phyloP scores from a whole-genome alignment of 306 rosid genomes.

The Mimosa pudica region DNA sequence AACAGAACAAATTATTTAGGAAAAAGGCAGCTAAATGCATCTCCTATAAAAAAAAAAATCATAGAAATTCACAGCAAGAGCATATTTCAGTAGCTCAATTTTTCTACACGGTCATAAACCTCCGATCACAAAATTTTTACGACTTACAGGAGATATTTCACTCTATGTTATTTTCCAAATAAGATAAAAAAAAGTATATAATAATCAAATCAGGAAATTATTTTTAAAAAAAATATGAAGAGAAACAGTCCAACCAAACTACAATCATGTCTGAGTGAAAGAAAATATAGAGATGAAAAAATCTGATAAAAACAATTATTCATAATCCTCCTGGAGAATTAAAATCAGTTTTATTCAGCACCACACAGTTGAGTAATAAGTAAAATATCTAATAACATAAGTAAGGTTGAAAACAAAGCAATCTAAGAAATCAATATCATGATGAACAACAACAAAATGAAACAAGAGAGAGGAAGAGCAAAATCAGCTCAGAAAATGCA shows the following conservation, averaged over 20 bases:
- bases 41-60: conserved; percentile 25
- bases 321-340: not conserved
- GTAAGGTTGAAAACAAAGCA: not conserved
- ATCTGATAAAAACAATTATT: not conserved
- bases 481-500: not conserved
- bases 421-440: conserved; percentile 1
- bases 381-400: not conserved
- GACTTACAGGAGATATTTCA: conserved; percentile 7
- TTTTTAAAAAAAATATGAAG: not conserved
- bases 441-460: not conserved
- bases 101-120: not conserved
- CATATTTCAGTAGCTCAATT: not conserved
- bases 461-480: not conserved
- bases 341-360: not conserved
- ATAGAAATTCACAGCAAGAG: not conserved
- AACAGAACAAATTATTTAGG: not conserved
- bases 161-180: not conserved
- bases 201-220: not conserved
- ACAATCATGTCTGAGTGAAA: not conserved
- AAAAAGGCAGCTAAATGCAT: conserved; percentile 1
- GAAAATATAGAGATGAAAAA: not conserved
- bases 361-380: conserved; percentile 13
- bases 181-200: not conserved
- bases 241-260: conserved; percentile 1
- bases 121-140: not conserved